Evolutionary conservation across 495 filamentous ascomycete species (phyloP).

Genomic region (Recurvomyces mirabilis): DNA sequence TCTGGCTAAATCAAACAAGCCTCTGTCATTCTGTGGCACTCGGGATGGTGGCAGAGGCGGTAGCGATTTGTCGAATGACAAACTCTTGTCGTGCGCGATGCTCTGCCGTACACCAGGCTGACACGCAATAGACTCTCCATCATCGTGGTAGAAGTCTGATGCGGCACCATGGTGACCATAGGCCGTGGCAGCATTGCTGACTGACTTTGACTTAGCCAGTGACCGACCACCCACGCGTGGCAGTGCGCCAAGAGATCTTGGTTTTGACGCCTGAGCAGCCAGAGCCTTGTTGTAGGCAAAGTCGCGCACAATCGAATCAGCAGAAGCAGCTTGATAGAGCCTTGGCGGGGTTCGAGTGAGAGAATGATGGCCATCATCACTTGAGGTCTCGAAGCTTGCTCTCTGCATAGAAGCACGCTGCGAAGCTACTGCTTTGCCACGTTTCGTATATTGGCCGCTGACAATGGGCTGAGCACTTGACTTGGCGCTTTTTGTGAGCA

Average conservation of each 20-base stretch:
- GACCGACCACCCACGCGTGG: too few species aligned
- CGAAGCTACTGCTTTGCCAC: conserved; percentile 5
- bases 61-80: too few species aligned
- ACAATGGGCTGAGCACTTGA: conserved; percentile 16
- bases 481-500: conserved; percentile 13
- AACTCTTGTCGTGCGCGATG: too few species aligned
- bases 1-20: too few species aligned
- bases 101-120: conserved; percentile 46
- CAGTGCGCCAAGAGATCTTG: not conserved
- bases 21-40: too few species aligned
- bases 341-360: conserved; percentile 14
- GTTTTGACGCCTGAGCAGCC: not conserved
- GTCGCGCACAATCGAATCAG: conserved; percentile 21
- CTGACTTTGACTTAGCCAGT: too few species aligned
- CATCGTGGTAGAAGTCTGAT: conserved; percentile 55
- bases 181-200: too few species aligned
- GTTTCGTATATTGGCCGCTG: conserved; percentile 1
- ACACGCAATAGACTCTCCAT: conserved; percentile 47
- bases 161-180: conserved; percentile 36
- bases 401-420: not conserved
- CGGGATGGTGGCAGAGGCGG: too few species aligned
- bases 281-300: conserved; percentile 14
- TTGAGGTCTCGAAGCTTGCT: not conserved
- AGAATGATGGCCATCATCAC: conserved; percentile 5
- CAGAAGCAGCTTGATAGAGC: conserved; percentile 18